Base-by-base conservation (phyloP, 371 early-diverging fungal genomes). In the Circinella minor region DNA sequence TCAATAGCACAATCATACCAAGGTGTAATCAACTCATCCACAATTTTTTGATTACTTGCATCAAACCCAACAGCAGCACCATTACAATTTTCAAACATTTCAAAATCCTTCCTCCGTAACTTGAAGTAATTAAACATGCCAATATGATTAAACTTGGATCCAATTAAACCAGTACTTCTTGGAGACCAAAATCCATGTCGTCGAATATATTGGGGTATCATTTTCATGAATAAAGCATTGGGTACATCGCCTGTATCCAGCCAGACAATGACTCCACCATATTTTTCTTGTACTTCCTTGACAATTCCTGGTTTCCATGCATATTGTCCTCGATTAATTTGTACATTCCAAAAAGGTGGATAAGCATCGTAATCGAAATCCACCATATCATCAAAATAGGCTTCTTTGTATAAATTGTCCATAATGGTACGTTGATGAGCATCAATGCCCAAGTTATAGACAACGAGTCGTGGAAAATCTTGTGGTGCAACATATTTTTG, bases 261-360 rank as follows among this genome's bases (percentile, higher is more conserved):
- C 86, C 86, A 85, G n/a, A 85, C 74, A 20, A 83, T 46, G n/a
- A 82, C 63, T 7, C 88, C 88, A 8, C 82, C 82, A 66, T 77
- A 74, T 36, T 77, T 71, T 54, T 75, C 74, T 10, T 82, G 81
- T 6, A 83, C 76, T 68, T 88, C 86, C 65, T 83, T 80, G 68
- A 88, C 76, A 18, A 82, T 81, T n/a, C 88, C 88, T 9, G 81
- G 74, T 69, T 87, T 87, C 88, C 88, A 87, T 14, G 82, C 88
- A 59, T 87, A 87, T 69, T 88, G 80, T 46, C 88, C 88, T n/a
- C 84, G 79, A 13, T 72, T 70, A 10, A 73, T 59, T 10, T 51
- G 67, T 49, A 88, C 78, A 57, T 87, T 67, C 88, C 88, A 87
- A 66, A 87, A 87, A 39, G 46, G 39, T 0, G 88, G 88, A 61